Conservation (phyloP, 1,284 basidiomycete genomes). For the Rhodotorula sp. region DNA sequence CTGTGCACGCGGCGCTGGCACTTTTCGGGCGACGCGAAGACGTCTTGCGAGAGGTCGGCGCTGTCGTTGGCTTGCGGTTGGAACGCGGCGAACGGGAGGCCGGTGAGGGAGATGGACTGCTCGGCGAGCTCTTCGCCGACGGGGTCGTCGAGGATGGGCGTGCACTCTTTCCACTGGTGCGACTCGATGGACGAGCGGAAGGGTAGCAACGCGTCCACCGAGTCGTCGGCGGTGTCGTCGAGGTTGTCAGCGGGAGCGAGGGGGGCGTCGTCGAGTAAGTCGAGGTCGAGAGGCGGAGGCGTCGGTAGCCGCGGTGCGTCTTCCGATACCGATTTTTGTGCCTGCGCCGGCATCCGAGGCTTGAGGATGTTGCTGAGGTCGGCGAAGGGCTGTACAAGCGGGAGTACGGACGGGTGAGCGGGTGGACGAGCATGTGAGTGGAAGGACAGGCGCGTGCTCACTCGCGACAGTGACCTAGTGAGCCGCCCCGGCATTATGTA, state of each 20-base stretch:
- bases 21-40: not conserved
- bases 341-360: not conserved
- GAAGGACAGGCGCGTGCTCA: not conserved
- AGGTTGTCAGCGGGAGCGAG: not conserved
- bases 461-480: not conserved
- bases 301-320: not conserved
- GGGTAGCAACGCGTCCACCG: not conserved
- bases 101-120: not conserved
- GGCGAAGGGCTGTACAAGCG: constrained; percentile 15
- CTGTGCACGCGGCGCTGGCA: not conserved
- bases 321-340: not conserved
- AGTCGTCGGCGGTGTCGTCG: not conserved
- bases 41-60: not conserved
- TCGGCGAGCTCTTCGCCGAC: constrained; percentile 5
- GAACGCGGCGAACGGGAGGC: not conserved
- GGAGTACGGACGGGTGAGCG: not conserved
- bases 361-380: constrained; percentile 21
- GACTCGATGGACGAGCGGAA: constrained; percentile 6
- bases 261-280: not conserved
- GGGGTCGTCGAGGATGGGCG: constrained; percentile 4
- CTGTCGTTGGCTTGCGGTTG: not conserved
- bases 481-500: not conserved
- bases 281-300: not conserved
- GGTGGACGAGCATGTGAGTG: not conserved
- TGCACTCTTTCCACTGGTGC: constrained; percentile 11